Percentiles rank a stretch among this genome's conserved stretches.
Conservation (phyloP, 2,329 filamentous ascomycete genomes). For the Chrysoporthe austroafricana region DNA sequence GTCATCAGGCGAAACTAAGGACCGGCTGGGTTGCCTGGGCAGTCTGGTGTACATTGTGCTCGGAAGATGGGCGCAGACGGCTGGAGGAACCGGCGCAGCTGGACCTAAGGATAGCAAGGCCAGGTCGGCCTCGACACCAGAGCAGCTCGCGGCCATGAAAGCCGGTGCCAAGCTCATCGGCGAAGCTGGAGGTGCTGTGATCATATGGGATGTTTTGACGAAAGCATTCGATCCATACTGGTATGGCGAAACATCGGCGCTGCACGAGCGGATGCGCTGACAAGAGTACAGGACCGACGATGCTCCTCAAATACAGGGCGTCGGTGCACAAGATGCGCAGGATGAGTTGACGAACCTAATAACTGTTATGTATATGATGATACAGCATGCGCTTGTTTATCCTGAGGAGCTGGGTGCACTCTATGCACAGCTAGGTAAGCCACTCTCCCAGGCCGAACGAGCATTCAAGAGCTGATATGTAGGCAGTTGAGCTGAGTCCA, state of each 20-base stretch:
- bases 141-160: constrained; percentile 64
- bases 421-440: constrained; percentile 56
- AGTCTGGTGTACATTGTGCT: constrained; percentile 65
- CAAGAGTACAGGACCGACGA: constrained; percentile 49
- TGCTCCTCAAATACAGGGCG: constrained; percentile 42
- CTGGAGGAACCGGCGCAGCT: constrained; percentile 44
- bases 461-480: constrained; percentile 31
- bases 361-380: constrained; percentile 64
- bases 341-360: constrained; percentile 66
- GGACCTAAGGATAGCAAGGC: constrained; percentile 44
- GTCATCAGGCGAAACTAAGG: constrained; percentile 48
- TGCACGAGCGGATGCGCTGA: constrained; percentile 1
- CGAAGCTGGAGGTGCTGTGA: constrained; percentile 52
- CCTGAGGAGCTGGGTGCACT: constrained; percentile 52
- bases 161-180: constrained; percentile 56
- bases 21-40: constrained; percentile 58
- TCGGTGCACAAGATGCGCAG: constrained; percentile 54
- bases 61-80: constrained; percentile 72
- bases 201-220: constrained; percentile 56
- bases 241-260: constrained; percentile 39
- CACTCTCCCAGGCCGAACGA: background rate
- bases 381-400: constrained; percentile 61
- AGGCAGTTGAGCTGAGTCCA: constrained; percentile 62
- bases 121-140: constrained; percentile 56
- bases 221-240: constrained; percentile 57